Evolutionary conservation across 768 basidiomycete genomes (phyloP).

Genomic region (Phanerochaete carnosa): DNA sequence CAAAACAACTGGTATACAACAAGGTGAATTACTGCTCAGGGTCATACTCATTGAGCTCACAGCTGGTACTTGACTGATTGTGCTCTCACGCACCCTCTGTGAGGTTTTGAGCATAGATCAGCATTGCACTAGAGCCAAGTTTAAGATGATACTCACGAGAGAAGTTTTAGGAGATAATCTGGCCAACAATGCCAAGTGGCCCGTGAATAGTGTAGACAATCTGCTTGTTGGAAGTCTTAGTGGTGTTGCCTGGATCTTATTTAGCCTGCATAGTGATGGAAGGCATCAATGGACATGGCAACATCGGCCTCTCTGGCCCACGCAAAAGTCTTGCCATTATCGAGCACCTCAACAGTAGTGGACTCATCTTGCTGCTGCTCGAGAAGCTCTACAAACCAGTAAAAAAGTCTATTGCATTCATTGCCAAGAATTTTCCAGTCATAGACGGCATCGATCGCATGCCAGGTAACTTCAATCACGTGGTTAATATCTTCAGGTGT

Average conservation of each 20-base stretch:
- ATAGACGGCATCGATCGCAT: slow-evolving; percentile 43
- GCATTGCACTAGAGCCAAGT: no score
- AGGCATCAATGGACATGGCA: not conserved
- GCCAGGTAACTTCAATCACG: slow-evolving; percentile 40
- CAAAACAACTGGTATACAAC: no score
- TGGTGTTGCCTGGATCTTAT: slow-evolving; percentile 46
- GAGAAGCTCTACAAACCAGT: slow-evolving; percentile 50
- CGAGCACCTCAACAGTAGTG: slow-evolving; percentile 48
- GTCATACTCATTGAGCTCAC: no score
- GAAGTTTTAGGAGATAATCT: slow-evolving; percentile 72
- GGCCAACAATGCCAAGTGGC: slow-evolving; percentile 52
- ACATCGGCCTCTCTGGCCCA: slow-evolving; percentile 24
- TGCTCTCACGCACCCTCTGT: no score
- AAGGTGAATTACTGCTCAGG: no score
- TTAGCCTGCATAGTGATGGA: slow-evolving; percentile 56
- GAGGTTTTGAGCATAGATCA: no score
- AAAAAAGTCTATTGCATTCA: slow-evolving; percentile 38
- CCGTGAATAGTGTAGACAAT: slow-evolving; percentile 68
- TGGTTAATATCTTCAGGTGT: slow-evolving; percentile 42
- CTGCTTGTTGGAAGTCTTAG: slow-evolving; percentile 46
- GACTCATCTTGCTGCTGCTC: slow-evolving; percentile 44
- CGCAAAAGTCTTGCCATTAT: slow-evolving; percentile 38
- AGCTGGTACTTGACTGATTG: no score
- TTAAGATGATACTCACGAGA: slow-evolving; percentile 47
- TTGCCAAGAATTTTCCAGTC: slow-evolving; percentile 43